Percentiles rank a stretch among this genome's conserved stretches.
Evolutionary conservation across 805 yeast species (phyloP).

Genomic region (Clavispora phyllophila): DNA sequence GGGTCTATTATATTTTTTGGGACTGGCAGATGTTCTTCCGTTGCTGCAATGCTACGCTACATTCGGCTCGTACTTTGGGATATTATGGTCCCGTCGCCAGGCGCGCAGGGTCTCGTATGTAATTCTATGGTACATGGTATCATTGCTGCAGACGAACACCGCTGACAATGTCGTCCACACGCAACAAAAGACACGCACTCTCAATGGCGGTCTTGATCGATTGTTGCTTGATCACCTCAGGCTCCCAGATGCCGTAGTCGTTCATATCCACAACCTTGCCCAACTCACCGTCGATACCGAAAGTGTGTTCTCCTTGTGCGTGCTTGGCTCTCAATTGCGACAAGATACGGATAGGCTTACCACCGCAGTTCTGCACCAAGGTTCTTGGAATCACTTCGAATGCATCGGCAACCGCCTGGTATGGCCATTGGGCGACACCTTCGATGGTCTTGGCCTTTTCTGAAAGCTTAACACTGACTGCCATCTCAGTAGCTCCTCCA

Average conservation of each 20-base stretch:
- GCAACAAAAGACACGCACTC: constrained; percentile 86
- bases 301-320: constrained; percentile 80
- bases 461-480: constrained; percentile 80
- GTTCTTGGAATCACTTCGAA: constrained; percentile 98
- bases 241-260: constrained; percentile 97
- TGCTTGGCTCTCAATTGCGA: constrained; percentile 94
- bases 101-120: constrained; percentile 1
- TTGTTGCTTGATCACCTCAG: constrained; percentile 96
- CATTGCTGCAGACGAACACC: constrained; percentile 65
- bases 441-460: constrained; percentile 89
- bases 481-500: constrained; percentile 99
- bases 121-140: neutral
- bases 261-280: constrained; percentile 96
- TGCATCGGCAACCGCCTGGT: constrained; percentile 97
- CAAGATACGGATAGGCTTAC: constrained; percentile 84
- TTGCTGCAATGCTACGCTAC: neutral
- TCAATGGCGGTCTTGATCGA: constrained; percentile 97
- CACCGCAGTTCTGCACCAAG: constrained; percentile 95
- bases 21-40: too few species aligned
- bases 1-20: neutral
- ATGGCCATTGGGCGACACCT: constrained; percentile 98
- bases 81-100: neutral
- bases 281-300: constrained; percentile 90
- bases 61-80: neutral
- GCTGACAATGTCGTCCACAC: constrained; percentile 97